Evolutionary conservation across 2,329 filamentous ascomycete genomes (phyloP), one percentile per base, ranked within the genome.

Genomic region (Colletotrichum lentis): DNA sequence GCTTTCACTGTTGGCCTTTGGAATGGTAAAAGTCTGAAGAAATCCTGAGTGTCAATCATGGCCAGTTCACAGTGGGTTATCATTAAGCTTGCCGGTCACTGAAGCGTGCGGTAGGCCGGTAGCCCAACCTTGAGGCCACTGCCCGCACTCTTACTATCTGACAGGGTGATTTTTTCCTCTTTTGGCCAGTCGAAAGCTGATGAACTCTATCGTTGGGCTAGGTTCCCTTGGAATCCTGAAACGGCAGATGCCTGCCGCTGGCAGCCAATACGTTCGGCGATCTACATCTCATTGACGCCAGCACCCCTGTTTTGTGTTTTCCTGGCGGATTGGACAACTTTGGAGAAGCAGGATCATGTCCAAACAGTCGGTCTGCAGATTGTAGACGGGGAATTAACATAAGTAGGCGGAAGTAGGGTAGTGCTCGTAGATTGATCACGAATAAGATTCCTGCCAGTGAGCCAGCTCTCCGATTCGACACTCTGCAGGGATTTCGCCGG

Each of bases 211-310:
- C 16, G 39, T 47, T 43, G 31, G 49, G 18, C 55, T 44, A 56
- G 37, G 52, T 31, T 67, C 56, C 50, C 52, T 67, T 62, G 50
- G 43, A 58, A 31, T n/a, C 35, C 27, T 62, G 64, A 62, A 67
- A 67, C 64, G 59, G 22, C 16, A 27, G 50, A 16, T 56, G 55
- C 16, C 58, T 66, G 24, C n/a, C 27, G 52, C 62, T 62, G 52
- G 52, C 64, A 67, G 62, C 64, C 52, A 22, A 56, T 57, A 52
- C 24, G 43, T 35, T 37, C 37, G 22, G 44, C 20, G 39, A n/a
- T 11, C 12, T 22, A 16, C 35, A 31, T 22, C 8, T 2, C 53
- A 37, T 20, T 31, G 24, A 3, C 43, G 35, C 20, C 43, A 62
- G 14, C 27, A 22, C 41, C 20, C n/a, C n/a, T 12, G 12, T 43